These are phyloP conservation scores for Brasenia schreberi DNA, from an alignment of 164 flowering plant species.

Conservation along the genomic window DNA sequence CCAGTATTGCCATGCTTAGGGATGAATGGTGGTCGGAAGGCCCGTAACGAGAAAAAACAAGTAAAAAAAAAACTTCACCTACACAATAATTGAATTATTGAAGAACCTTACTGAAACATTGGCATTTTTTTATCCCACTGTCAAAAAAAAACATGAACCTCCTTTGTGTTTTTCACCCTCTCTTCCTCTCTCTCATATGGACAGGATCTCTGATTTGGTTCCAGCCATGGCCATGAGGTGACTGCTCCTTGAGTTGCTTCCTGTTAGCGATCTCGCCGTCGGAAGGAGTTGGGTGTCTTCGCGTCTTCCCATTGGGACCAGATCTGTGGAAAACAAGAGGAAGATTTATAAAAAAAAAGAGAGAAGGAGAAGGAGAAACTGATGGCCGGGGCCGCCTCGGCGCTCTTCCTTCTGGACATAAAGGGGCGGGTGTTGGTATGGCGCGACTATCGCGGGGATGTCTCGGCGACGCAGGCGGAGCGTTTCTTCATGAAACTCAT, in stretches of 20 bases:
- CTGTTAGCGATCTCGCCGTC: not conserved
- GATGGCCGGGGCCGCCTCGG: slow-evolving; percentile 95
- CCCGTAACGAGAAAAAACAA: too few relatives aligned
- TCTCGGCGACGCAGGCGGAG: slow-evolving; percentile 72
- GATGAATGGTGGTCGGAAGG: too few relatives aligned
- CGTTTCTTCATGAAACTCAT: slow-evolving; percentile 88
- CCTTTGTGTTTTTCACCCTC: too few relatives aligned
- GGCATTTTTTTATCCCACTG: too few relatives aligned
- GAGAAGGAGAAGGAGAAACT: not conserved
- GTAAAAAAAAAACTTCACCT: too few relatives aligned
- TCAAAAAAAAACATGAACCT: too few relatives aligned
- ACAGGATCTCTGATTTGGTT: too few relatives aligned
- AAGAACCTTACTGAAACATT: too few relatives aligned
- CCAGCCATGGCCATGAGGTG: not conserved
- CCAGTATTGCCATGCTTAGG: too few relatives aligned
- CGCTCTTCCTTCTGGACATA: slow-evolving; percentile 89
- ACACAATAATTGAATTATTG: too few relatives aligned
- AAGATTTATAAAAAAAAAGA: too few relatives aligned
- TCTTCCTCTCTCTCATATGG: too few relatives aligned
- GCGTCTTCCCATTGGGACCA: not conserved
- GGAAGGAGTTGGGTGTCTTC: not conserved
- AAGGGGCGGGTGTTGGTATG: slow-evolving; percentile 91
- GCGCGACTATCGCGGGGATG: slow-evolving; percentile 96
- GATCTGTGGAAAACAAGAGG: not conserved
- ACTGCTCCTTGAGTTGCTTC: not conserved